phyloP scores from a whole-genome alignment of 129 eudicot species.

The Lactuca saligna region DNA sequence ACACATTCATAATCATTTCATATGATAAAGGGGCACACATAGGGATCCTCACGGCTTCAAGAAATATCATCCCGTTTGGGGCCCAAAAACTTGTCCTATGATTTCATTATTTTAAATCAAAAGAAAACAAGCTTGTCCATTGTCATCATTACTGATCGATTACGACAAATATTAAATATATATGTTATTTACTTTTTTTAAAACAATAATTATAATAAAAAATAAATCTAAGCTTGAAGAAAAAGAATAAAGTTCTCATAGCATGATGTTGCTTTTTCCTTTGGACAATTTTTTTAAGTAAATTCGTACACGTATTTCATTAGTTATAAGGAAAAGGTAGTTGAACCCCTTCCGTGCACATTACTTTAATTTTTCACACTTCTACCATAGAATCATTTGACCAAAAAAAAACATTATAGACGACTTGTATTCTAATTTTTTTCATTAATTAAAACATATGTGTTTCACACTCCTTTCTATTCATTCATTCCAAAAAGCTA shows the following conservation, averaged over 20 bases:
- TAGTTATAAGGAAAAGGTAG: constrained; percentile 23
- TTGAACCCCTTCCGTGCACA: constrained; percentile 42
- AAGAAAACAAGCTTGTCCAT: constrained; percentile 31
- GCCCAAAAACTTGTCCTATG: constrained; percentile 21
- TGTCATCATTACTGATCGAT: constrained; percentile 39
- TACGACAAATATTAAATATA: constrained; percentile 11
- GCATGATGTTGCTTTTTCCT: constrained; percentile 4
- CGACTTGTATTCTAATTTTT: not conserved
- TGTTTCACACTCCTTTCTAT: constrained; percentile 15
- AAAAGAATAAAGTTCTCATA: not conserved
- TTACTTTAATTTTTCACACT: constrained; percentile 25
- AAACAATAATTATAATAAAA: not conserved
- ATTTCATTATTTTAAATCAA: constrained; percentile 8
- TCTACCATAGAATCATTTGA: constrained; percentile 36
- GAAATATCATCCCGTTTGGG: constrained; percentile 31
- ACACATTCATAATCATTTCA: not conserved
- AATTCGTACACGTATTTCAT: not conserved
- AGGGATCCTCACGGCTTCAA: constrained; percentile 33
- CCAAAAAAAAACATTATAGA: constrained; percentile 18
- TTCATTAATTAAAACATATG: not conserved
- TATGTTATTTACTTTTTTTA: not conserved
- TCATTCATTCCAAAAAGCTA: not conserved
- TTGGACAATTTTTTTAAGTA: not conserved
- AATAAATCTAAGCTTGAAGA: not conserved
- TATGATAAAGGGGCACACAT: constrained; percentile 10